phyloP scores from a whole-genome alignment of 768 basidiomycete genomes.

The Cyathus striatus region DNA sequence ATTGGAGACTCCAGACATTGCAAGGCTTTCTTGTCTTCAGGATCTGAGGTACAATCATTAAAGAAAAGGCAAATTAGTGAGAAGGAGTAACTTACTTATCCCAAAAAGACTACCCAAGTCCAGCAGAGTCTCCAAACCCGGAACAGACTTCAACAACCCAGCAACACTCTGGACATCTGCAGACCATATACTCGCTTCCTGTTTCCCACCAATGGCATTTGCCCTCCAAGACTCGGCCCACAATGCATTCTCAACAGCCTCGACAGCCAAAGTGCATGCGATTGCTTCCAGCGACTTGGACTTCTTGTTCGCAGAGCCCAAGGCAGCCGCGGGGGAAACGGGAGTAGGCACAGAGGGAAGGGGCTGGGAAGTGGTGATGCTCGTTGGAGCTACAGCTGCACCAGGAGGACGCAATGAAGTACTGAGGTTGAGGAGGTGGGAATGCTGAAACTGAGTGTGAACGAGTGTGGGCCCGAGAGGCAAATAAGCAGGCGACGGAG shows the following conservation, averaged over 20 bases:
- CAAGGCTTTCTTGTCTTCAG: conserved; percentile 8
- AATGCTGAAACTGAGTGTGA: conserved; percentile 64
- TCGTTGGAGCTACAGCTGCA: conserved; percentile 40
- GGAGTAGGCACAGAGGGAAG: conserved; percentile 65
- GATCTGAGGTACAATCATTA: conserved; percentile 1
- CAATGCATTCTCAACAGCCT: conserved; percentile 67
- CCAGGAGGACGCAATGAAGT: conserved; percentile 57
- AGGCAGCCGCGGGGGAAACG: conserved; percentile 72
- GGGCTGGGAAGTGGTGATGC: conserved; percentile 30
- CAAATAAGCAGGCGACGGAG: conserved; percentile 67
- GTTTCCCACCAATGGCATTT: conserved; percentile 19
- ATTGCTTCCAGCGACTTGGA: conserved; percentile 64
- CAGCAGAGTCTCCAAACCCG: conserved; percentile 32
- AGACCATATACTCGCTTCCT: conserved; percentile 45
- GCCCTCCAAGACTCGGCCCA: conserved; percentile 68
- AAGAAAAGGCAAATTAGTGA: conserved; percentile 1
- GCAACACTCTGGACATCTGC: conserved; percentile 46
- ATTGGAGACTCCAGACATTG: conserved; percentile 45
- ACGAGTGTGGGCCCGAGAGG: conserved; percentile 68
- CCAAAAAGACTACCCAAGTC: conserved; percentile 40
- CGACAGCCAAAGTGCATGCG: conserved; percentile 55
- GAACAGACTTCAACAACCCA: conserved; percentile 34
- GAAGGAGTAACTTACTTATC: conserved; percentile 19
- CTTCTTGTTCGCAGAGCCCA: conserved; percentile 61
- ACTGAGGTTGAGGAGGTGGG: conserved; percentile 55